These are phyloP conservation scores for Claviceps pusilla DNA, from an alignment of 2,329 filamentous ascomycete genomes.

Conservation along the genomic window DNA sequence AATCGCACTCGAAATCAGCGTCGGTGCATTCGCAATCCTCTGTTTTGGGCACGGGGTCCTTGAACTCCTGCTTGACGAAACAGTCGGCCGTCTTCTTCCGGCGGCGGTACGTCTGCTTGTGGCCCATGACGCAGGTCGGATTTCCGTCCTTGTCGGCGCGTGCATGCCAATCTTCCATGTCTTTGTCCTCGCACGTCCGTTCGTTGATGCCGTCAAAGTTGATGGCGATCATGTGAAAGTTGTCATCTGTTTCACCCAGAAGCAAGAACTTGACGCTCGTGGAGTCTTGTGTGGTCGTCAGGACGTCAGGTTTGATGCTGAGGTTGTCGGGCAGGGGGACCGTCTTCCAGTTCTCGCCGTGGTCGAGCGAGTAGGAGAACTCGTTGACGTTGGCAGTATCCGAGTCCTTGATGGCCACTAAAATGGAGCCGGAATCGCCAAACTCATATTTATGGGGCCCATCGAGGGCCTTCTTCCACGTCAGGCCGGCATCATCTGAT, in stretches of 20 bases:
- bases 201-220: conserved; percentile 76
- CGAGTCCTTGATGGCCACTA: conserved; percentile 70
- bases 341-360: conserved; percentile 70
- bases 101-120: conserved; percentile 73
- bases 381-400: conserved; percentile 42
- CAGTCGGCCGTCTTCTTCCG: conserved; percentile 81
- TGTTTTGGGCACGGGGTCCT: conserved; percentile 55
- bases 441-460: conserved; percentile 93
- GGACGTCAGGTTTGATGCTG: conserved; percentile 53
- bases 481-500: conserved; percentile 79
- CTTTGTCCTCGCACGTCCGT: conserved; percentile 57
- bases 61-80: conserved; percentile 75
- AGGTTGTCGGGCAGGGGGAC: conserved; percentile 51
- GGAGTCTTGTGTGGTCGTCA: conserved; percentile 85
- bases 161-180: conserved; percentile 82
- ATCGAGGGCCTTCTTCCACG: conserved; percentile 60
- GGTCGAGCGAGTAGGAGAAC: conserved; percentile 67
- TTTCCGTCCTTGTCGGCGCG: conserved; percentile 66
- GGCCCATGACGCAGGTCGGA: conserved; percentile 85
- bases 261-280: conserved; percentile 85
- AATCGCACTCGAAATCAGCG: conserved; percentile 89
- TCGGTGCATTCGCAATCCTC: conserved; percentile 69
- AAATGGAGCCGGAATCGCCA: conserved; percentile 77
- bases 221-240: conserved; percentile 55
- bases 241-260: conserved; percentile 43